Conservation (phyloP, 495 filamentous ascomycete genomes). For the Penicillium herquei region DNA sequence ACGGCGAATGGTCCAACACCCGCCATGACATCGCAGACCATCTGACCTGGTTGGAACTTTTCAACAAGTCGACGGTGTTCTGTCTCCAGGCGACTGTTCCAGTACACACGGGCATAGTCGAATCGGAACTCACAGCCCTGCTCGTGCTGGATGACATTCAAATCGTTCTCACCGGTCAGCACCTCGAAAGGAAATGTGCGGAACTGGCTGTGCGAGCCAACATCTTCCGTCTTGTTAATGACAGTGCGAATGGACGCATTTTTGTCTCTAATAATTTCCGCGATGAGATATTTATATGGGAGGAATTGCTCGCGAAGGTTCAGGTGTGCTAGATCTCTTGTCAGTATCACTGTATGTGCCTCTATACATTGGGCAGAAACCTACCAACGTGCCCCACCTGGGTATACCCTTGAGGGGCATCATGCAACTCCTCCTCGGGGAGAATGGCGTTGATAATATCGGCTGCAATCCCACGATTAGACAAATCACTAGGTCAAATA, state of each 20-base stretch:
- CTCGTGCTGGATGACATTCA: slow-evolving; percentile 71
- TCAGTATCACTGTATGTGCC: neutral
- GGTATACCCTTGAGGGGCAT: slow-evolving; percentile 83
- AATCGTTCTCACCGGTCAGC: slow-evolving; percentile 73
- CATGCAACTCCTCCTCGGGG: slow-evolving; percentile 64
- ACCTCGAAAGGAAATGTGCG: slow-evolving; percentile 93
- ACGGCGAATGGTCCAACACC: slow-evolving; percentile 95
- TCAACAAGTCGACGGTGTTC: slow-evolving; percentile 82
- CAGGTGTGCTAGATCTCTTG: slow-evolving; percentile 61
- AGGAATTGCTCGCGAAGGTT: slow-evolving; percentile 81
- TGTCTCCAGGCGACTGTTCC: slow-evolving; percentile 86
- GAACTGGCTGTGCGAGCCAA: slow-evolving; percentile 80
- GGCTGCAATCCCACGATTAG: slow-evolving; percentile 41
- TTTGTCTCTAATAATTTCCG: slow-evolving; percentile 83
- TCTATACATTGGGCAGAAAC: slow-evolving; percentile 21
- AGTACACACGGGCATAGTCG: slow-evolving; percentile 81
- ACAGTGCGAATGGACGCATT: slow-evolving; percentile 77
- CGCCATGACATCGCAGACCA: slow-evolving; percentile 96
- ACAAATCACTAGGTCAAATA: neutral
- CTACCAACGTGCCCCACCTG: slow-evolving; percentile 83
- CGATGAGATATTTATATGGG: slow-evolving; percentile 81
- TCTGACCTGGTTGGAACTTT: slow-evolving; percentile 78
- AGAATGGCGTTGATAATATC: slow-evolving; percentile 81
- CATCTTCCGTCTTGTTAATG: slow-evolving; percentile 91
- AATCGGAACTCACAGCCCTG: slow-evolving; percentile 50